Evolutionary conservation across 2,329 filamentous ascomycete genomes (phyloP).

Genomic region (Mollisia scopiformis): DNA sequence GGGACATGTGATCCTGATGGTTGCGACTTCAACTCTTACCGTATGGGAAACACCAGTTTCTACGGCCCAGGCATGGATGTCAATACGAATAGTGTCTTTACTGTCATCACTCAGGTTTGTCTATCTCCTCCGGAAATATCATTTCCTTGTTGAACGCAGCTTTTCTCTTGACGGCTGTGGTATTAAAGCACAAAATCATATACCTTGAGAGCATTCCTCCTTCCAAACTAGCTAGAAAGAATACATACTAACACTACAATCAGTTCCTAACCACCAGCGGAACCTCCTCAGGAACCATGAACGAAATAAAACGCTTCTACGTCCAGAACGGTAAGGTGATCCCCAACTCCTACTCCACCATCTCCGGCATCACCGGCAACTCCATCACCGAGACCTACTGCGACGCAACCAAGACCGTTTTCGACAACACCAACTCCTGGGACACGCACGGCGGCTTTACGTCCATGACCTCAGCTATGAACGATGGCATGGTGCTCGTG

Average conservation of each 20-base stretch:
- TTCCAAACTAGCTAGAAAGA: too few species aligned
- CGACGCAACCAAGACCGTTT: conserved; percentile 55
- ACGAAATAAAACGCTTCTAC: conserved; percentile 41
- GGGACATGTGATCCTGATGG: conserved; percentile 62
- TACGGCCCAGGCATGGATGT: conserved; percentile 56
- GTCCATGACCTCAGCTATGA: conserved; percentile 56
- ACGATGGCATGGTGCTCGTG: conserved; percentile 55
- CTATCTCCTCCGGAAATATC: too few species aligned
- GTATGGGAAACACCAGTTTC: conserved; percentile 58
- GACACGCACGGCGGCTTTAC: conserved; percentile 56
- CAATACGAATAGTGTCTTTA: conserved; percentile 54
- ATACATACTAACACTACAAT: too few species aligned
- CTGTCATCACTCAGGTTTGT: conserved; percentile 50
- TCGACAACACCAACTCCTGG: conserved; percentile 57
- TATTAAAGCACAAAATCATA: too few species aligned
- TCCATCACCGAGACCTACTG: conserved; percentile 61
- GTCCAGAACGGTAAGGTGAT: conserved; percentile 54
- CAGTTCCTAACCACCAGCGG: conserved; percentile 54
- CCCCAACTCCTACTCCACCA: conserved; percentile 49
- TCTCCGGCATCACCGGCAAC: conserved; percentile 51
- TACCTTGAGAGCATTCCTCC: too few species aligned
- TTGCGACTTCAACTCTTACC: conserved; percentile 64
- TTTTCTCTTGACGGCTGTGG: too few species aligned
- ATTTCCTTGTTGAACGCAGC: too few species aligned
- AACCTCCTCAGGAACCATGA: conserved; percentile 40